phyloP scores from a whole-genome alignment of 768 basidiomycete species.

The Leccinum subtestaceum region DNA sequence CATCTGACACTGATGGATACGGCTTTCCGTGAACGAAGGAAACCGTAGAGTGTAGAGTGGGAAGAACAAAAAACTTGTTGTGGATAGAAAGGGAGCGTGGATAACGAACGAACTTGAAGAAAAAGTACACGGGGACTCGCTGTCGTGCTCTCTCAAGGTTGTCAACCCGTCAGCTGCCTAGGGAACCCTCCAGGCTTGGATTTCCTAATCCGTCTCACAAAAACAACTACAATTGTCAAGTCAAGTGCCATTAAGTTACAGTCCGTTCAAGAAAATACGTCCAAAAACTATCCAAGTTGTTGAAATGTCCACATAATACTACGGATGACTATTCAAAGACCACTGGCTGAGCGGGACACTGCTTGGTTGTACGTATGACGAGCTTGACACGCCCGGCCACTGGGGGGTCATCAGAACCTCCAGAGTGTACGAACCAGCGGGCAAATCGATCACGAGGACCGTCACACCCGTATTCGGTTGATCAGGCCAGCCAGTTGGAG shows the following conservation, averaged over 20 bases:
- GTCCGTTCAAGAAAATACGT: conserved; percentile 4
- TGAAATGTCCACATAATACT: conserved; percentile 13
- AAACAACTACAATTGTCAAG: background rate
- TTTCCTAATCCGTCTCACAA: conserved; percentile 17
- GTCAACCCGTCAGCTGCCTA: conserved; percentile 23
- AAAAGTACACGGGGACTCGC: background rate
- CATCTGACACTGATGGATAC: conserved; percentile 38
- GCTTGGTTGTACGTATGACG: conserved; percentile 62
- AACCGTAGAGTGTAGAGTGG: background rate
- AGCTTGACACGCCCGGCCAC: conserved; percentile 68
- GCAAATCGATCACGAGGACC: conserved; percentile 68
- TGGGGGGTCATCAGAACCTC: conserved; percentile 94
- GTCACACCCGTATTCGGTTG: conserved; percentile 76
- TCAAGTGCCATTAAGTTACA: background rate
- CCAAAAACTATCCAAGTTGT: background rate
- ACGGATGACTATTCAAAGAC: conserved; percentile 72
- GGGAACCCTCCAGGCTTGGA: conserved; percentile 4
- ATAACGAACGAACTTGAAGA: conserved; percentile 15
- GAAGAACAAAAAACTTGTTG: background rate
- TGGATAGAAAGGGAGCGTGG: conserved; percentile 13
- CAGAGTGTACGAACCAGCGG: conserved; percentile 69
- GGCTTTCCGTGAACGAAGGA: conserved; percentile 4
- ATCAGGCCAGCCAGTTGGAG: conserved; percentile 58
- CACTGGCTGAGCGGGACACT: conserved; percentile 71
- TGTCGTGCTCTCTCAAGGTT: background rate